Evolutionary conservation across 1,284 basidiomycete genomes (phyloP), one percentile per base, ranked within the genome.

Genomic region (Ustilago sp.): DNA sequence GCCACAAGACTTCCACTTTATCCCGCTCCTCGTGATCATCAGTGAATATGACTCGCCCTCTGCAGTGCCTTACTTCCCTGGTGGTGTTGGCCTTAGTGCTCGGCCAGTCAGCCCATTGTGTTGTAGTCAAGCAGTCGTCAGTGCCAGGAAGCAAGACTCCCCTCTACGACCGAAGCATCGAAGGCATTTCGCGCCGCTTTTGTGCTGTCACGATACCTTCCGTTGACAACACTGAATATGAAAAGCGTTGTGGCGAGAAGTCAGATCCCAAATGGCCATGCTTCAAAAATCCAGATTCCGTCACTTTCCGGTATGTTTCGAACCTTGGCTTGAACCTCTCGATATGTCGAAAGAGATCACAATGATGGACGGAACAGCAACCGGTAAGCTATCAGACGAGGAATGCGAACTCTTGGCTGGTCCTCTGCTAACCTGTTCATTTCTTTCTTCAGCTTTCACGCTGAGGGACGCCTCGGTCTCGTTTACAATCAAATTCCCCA

Each of bases 241-340:
- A 67, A 7, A 45, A 38, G 7, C 59, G 15, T 12, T 67, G 64
- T 35, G 53, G 59, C 3, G 36, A 38, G 2, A 5, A 32, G 4
- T 59, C 59, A 1, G 39, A 52, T 8, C 8, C 59, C 0, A 60
- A 61, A 8, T 59, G 64, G 59, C 64, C 64, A 0, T 67, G 64
- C 47, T 67, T 67, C 28, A 28, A 28, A 23, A 52, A 28, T 67
- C n/a, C n/a, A n/a, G n/a, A n/a, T n/a, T n/a, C n/a, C n/a, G n/a
- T n/a, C n/a, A n/a, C n/a, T n/a, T n/a, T n/a, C n/a, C n/a, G n/a
- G n/a, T n/a, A n/a, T n/a, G n/a, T n/a, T n/a, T n/a, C 23, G 47
- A 52, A 11, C 64, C 59, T 13, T 60, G 53, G 53, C 35, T 23
- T 7, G n/a, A 35, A 4, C 59, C 64, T 8, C 32, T 57, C 0